Evolutionary conservation across 768 basidiomycete species (phyloP).

Genomic region (Lyophyllum shimeji): DNA sequence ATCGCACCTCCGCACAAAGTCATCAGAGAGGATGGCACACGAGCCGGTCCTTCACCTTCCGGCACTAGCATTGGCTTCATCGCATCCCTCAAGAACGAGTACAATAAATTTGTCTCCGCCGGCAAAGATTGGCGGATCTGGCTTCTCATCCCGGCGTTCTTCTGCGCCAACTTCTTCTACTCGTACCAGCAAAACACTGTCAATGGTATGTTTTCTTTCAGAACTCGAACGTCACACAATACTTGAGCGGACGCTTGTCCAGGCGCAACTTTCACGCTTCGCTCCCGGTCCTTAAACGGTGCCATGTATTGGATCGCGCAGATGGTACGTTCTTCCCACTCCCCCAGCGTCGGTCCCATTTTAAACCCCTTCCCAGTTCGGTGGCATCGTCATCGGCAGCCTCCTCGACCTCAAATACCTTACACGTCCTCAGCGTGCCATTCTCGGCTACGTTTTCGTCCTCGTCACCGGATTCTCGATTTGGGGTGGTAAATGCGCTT

Average conservation of each 20-base stretch:
- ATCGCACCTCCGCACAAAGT: conserved; percentile 27
- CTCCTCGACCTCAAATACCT: conserved; percentile 26
- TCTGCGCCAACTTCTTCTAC: conserved; percentile 32
- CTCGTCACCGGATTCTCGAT: conserved; percentile 25
- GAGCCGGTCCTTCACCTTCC: conserved; percentile 21
- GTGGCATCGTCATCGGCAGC: conserved; percentile 24
- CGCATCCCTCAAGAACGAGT: conserved; percentile 19
- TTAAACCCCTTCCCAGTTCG: conserved; percentile 15
- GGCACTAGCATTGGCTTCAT: conserved; percentile 10
- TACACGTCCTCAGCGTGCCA: conserved; percentile 26
- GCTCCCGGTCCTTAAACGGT: conserved; percentile 27
- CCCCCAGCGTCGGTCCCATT: not conserved
- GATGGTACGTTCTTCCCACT: conserved; percentile 18
- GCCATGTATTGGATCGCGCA: conserved; percentile 31
- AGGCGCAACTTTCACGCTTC: conserved; percentile 26
- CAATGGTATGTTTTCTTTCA: conserved; percentile 17
- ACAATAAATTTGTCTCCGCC: conserved; percentile 19
- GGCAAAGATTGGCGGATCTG: conserved; percentile 26
- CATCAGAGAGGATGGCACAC: conserved; percentile 23
- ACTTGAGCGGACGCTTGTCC: not conserved
- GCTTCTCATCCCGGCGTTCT: conserved; percentile 27
- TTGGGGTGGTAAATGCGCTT: conserved; percentile 22
- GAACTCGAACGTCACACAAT: not conserved
- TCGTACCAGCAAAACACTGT: conserved; percentile 29
- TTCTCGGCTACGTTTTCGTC: conserved; percentile 23